Base-by-base conservation (phyloP, 2,329 filamentous ascomycete species). In the Penicillium sp. region DNA sequence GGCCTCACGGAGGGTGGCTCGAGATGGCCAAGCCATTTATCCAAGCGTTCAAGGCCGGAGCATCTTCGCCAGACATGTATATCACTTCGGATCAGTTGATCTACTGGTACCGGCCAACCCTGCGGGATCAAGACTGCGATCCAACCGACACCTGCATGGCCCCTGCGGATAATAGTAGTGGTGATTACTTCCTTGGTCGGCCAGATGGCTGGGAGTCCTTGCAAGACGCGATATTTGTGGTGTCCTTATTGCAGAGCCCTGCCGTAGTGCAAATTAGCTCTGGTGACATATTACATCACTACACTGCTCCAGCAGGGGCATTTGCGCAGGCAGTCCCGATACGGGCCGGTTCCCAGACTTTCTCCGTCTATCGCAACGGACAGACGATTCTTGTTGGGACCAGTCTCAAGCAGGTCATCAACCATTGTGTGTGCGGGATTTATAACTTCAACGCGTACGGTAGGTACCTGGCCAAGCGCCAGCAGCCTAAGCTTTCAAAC, bases 41-140 rank as follows among this genome's bases (percentile, higher is more conserved):
- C 48, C 70, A 76, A 1, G 80, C 80, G 0, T 82, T 76, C 66
- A 80, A 81, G 59, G 75, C 71, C 36, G 77, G 75, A 8, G 72
- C 71, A 3, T 73, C 68, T 6, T 65, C 65, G 0, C 59, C 63
- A 9, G 54, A 61, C 24, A 57, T 44, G 4, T 74, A 78, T 63
- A 79, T 81, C 52, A 68, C 69, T 28, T 64, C 72, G 1, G 80
- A 83, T 23, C 70, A 80, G 64, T 61, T 83, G 18, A 65, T 81
- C 28, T 83, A 82, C 70, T 83, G 80, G 80, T 83, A 81, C 65
- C 74, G 80, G 7, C 79, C 78, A 5, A 79, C 76, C 3, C 75
- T 76, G 2, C 76, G 72, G 51, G 57, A 57, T 4, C 64, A 79
- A 24, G 62, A 80, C 61, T 83, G 80, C 59, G 78, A 81, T 54